Evolutionary conservation across 495 filamentous ascomycete species (phyloP), one percentile per base, ranked within the genome.

Genomic region (Hypoxylon lenormandii): DNA sequence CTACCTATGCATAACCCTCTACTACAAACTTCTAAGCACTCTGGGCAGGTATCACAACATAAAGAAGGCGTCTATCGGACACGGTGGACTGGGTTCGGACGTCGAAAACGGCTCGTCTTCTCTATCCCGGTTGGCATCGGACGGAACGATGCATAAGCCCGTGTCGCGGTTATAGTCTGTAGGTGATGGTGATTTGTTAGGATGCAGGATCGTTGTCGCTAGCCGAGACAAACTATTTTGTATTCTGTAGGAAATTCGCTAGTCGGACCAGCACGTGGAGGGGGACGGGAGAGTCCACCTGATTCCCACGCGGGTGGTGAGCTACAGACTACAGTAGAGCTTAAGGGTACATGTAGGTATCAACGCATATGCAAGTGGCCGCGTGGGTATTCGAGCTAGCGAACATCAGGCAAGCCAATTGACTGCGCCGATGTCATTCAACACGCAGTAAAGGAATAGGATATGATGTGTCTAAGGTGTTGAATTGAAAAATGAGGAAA

Each of bases 141-240:
- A 45, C 66, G 66, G 66, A n/a, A 60, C 23, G 43, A 36, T n/a
- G 43, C 66, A 64, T 64, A 60, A 53, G 37, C 38, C 16, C 28
- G 15, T 56, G 54, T 58, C 45, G 46, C 37, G 45, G 28, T 37
- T n/a, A 46, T 23, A 16, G 23, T 30, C 37, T n/a, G 38, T 19
- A 37, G 30, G 30, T 33, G 5, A 46, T 15, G 11, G 18, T 5
- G 18, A 46, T 21, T 28, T 10, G 21, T 26, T 22, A 3, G 13
- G 21, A 64, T 63, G 58, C 53, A 46, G 43, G 5, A 16, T 19
- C 48, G n/a, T 10, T 49, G 66, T 33, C 37, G 48, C 43, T 50
- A 56, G 55, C 66, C 60, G 66, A 70, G 55, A 70, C 66, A 48
- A 26, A 46, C 15, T 65, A 46, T 19, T 15, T 15, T 53, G 64